Percentiles rank a stretch among this genome's conserved stretches.
These are phyloP conservation scores for Kwoniella dendrophila DNA, from an alignment of 768 basidiomycete genomes.

Conservation along the genomic window DNA sequence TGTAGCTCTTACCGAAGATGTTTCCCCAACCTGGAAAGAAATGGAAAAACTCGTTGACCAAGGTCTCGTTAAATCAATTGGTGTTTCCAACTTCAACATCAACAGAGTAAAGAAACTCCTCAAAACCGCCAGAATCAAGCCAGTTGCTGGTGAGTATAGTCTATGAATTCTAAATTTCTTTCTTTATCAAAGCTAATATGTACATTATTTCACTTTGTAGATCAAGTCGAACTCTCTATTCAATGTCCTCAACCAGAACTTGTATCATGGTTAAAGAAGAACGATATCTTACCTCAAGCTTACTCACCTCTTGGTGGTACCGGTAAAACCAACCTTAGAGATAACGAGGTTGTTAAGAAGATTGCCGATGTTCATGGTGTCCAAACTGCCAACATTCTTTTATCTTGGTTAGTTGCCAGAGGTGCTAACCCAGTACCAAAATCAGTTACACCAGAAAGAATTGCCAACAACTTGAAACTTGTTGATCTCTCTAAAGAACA, in stretches of 20 bases:
- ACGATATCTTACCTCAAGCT: conserved; percentile 67
- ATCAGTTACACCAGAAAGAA: conserved; percentile 69
- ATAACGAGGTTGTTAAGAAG: conserved; percentile 63
- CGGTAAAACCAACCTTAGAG: conserved; percentile 62
- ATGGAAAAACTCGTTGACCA: conserved; percentile 79
- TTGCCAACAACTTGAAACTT: conserved; percentile 66
- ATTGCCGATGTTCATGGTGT: conserved; percentile 68
- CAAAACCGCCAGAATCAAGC: conserved; percentile 31
- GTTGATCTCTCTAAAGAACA: conserved; percentile 47
- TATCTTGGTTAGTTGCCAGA: conserved; percentile 65
- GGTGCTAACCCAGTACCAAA: conserved; percentile 76
- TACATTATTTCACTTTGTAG: conserved; percentile 60
- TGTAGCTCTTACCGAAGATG: conserved; percentile 28
- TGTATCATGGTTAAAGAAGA: conserved; percentile 62
- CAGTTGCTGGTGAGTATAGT: background rate
- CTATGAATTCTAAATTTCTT: conserved; percentile 59
- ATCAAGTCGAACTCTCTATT: conserved; percentile 77
- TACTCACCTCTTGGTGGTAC: conserved; percentile 75
- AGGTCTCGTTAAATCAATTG: conserved; percentile 77
- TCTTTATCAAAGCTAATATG: conserved; percentile 58
- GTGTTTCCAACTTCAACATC: conserved; percentile 79
- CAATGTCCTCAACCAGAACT: conserved; percentile 77
- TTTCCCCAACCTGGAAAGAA: conserved; percentile 67
- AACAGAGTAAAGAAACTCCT: conserved; percentile 56
- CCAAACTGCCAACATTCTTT: conserved; percentile 74